Evolutionary conservation across 2,329 filamentous ascomycete species (phyloP).

Genomic region (Fusarium begoniae): DNA sequence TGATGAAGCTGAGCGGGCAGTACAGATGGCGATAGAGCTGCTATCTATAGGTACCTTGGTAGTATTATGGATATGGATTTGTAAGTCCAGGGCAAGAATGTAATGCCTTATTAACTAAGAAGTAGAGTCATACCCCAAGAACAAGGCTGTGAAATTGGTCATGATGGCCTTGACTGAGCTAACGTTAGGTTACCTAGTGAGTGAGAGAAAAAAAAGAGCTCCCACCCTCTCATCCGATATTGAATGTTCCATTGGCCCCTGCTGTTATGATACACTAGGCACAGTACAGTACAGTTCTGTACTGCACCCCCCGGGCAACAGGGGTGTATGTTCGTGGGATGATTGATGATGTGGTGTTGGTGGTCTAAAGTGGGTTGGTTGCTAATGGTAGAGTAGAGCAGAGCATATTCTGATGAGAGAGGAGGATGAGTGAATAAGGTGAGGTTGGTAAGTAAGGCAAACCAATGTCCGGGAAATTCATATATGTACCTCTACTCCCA

Average conservation of each 20-base stretch:
- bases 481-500: conserved; percentile 39
- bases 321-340: conserved; percentile 29
- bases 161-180: conserved; percentile 3
- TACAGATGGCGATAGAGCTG: not conserved
- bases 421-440: conserved; percentile 9
- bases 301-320: not conserved
- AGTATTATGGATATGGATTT: not conserved
- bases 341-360: conserved; percentile 33
- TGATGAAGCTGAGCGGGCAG: not conserved
- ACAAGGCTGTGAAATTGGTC: conserved; percentile 9
- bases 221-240: conserved; percentile 33
- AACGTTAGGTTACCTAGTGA: not conserved
- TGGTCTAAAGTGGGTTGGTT: conserved; percentile 21
- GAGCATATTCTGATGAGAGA: not conserved
- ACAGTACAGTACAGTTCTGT: not conserved
- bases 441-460: conserved; percentile 12
- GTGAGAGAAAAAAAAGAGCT: not conserved
- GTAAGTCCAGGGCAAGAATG: not conserved
- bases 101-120: not conserved
- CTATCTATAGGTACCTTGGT: not conserved
- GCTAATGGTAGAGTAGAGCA: not conserved
- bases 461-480: conserved; percentile 31
- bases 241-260: conserved; percentile 14
- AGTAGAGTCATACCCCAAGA: not conserved
- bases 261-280: not conserved